Evolutionary conservation across 169 alveolate genomes (phyloP), one percentile per base, ranked within the genome.

Genomic region (Eimeria acervulina): DNA sequence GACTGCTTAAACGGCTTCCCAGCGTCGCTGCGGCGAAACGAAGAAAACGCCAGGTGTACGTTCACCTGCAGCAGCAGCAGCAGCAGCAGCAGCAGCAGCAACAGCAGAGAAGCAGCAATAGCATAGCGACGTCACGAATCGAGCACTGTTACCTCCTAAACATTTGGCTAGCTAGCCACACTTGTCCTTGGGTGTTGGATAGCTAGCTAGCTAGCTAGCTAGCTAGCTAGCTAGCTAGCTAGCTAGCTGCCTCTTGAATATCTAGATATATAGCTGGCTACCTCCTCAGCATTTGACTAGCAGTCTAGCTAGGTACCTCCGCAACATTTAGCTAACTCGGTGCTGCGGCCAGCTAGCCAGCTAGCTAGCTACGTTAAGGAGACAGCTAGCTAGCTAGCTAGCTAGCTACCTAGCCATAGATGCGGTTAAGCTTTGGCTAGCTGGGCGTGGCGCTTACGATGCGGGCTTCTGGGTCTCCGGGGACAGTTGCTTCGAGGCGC

Each of bases 11-110:
- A 98, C 13, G 97, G 97, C 44, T 98, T 78, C 83, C 98, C 96
- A 23, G 99, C 99, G 88, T 98, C 99, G 51, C 98, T 97, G n/a
- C 99, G 92, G 52, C 97, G 98, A 94, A 98, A 98, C 72, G 98
- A 96, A 47, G 97, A 97, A n/a, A 98, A 83, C 6, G 99, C 98
- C 31, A 98, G 55, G 55, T 47, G 55, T 47, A 47, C 55, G 55
- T 47, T 47, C 55, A 47, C 55, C 55, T 47, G 55, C 55, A 47
- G 55, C 55, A 47, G 55, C 55, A 47, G 95, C 42, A 76, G 80
- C 36, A 95, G 96, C 88, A 97, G 97, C 42, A 98, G 98, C 95
- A 95, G 96, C 66, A 84, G 44, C 76, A n/a, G 61, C 61, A 28
- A 10, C 80, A 68, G 15, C n/a, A 68, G 36, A 28, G 2, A 28